Conservation (phyloP, 306 rosid genomes). For the Biancaea sappan region DNA sequence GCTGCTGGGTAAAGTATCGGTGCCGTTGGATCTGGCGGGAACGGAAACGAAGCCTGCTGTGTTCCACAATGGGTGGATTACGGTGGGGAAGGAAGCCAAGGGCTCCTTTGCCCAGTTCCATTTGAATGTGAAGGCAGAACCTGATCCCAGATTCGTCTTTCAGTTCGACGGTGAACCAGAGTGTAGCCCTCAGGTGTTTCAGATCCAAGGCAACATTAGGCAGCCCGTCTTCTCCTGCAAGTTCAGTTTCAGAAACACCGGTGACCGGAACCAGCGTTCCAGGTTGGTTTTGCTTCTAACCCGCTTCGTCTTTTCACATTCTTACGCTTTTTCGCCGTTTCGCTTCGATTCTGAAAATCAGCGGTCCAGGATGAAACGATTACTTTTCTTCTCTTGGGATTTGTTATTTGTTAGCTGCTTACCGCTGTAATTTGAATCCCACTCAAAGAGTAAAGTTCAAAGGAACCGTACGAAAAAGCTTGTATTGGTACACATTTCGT, state of each 20-base stretch:
- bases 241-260: conserved; percentile 64
- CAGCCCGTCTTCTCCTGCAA: conserved; percentile 82
- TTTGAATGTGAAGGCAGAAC: conserved; percentile 67
- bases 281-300: conserved; percentile 35
- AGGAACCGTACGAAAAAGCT: conserved; percentile 9
- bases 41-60: conserved; percentile 43
- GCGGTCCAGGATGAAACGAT: neutral
- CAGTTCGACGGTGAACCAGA: conserved; percentile 82
- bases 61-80: conserved; percentile 70
- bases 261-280: conserved; percentile 64
- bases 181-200: conserved; percentile 77
- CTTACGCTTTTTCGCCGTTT: neutral
- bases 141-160: conserved; percentile 73
- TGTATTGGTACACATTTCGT: neutral
- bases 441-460: conserved; percentile 12
- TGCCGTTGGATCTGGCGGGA: conserved; percentile 60
- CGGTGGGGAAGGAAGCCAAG: conserved; percentile 57
- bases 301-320: neutral
- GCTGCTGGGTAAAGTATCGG: conserved; percentile 52
- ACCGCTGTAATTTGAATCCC: neutral
- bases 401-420: neutral
- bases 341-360: neutral
- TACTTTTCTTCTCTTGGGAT: neutral
- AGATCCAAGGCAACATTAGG: conserved; percentile 66
- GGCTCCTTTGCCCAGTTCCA: conserved; percentile 68